Evolutionary conservation across 1,284 basidiomycete species (phyloP).

Genomic region (Cryptococcus floricola): DNA sequence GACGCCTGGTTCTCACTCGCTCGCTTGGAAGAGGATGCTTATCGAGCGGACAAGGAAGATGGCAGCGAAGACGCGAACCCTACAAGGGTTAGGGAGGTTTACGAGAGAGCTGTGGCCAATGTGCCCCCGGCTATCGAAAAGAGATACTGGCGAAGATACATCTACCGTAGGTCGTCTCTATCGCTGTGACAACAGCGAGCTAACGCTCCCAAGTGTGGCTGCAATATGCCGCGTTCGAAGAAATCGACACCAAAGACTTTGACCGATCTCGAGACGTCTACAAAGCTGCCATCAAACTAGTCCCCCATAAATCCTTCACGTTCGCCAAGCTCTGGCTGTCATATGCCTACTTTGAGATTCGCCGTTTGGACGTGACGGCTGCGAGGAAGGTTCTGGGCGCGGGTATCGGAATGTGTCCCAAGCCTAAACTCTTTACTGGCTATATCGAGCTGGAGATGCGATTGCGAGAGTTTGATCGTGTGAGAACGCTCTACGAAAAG

Average conservation of each 20-base stretch:
- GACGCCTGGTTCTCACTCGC: conserved; percentile 99
- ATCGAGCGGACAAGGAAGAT: conserved; percentile 69
- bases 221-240: conserved; percentile 95
- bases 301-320: conserved; percentile 94
- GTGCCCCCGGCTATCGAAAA: conserved; percentile 69
- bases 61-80: conserved; percentile 56
- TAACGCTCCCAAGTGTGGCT: conserved; percentile 63
- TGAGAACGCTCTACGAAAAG: conserved; percentile 87
- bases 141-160: conserved; percentile 83
- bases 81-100: conserved; percentile 79
- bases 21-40: conserved; percentile 85
- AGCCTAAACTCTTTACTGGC: conserved; percentile 86
- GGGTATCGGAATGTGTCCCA: conserved; percentile 92
- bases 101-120: conserved; percentile 93
- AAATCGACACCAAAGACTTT: conserved; percentile 89
- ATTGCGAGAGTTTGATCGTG: conserved; percentile 83
- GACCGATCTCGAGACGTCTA: conserved; percentile 84
- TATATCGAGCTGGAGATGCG: conserved; percentile 84
- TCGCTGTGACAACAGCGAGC: neutral
- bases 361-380: conserved; percentile 73
- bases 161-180: conserved; percentile 49
- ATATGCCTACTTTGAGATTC: conserved; percentile 88
- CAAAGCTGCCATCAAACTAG: conserved; percentile 79
- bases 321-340: conserved; percentile 84
- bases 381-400: conserved; percentile 88